phyloP scores from a whole-genome alignment of 345 rosid genomes.

The Gynandropsis gynandra region DNA sequence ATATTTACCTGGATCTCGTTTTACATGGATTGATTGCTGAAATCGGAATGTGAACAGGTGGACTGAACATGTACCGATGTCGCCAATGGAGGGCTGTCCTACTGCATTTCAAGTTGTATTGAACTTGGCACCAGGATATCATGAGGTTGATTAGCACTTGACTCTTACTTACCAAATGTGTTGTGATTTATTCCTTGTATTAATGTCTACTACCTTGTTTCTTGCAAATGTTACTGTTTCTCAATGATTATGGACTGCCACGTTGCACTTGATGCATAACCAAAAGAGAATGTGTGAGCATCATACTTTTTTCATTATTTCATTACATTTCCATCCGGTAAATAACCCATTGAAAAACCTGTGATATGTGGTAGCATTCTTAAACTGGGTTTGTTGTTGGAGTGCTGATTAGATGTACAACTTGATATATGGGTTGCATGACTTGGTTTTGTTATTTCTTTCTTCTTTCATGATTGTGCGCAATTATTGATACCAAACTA shows the following conservation, averaged over 20 bases:
- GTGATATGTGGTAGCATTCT: constrained; percentile 15
- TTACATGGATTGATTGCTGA: constrained; percentile 19
- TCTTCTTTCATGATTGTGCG: not conserved
- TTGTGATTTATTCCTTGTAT: constrained; percentile 7
- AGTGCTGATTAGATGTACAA: not conserved
- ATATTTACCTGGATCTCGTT: not conserved
- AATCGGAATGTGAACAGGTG: constrained; percentile 42
- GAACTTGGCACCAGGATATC: constrained; percentile 66
- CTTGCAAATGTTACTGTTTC: not conserved
- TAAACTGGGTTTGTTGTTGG: not conserved
- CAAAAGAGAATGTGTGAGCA: constrained; percentile 16
- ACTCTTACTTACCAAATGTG: constrained; percentile 9
- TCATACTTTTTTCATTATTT: constrained; percentile 2
- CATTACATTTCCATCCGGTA: constrained; percentile 3
- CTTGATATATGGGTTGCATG: constrained; percentile 1
- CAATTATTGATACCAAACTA: not conserved
- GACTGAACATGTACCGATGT: constrained; percentile 68
- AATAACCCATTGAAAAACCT: constrained; percentile 12
- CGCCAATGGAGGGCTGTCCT: constrained; percentile 72
- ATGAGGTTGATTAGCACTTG: constrained; percentile 44
- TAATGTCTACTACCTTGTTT: constrained; percentile 4
- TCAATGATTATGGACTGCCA: not conserved
- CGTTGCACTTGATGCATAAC: constrained; percentile 12
- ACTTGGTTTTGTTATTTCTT: not conserved
- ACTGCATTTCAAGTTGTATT: constrained; percentile 68